Base-by-base conservation (phyloP, 23 red algal genomes). In the Chondrus crispus region DNA sequence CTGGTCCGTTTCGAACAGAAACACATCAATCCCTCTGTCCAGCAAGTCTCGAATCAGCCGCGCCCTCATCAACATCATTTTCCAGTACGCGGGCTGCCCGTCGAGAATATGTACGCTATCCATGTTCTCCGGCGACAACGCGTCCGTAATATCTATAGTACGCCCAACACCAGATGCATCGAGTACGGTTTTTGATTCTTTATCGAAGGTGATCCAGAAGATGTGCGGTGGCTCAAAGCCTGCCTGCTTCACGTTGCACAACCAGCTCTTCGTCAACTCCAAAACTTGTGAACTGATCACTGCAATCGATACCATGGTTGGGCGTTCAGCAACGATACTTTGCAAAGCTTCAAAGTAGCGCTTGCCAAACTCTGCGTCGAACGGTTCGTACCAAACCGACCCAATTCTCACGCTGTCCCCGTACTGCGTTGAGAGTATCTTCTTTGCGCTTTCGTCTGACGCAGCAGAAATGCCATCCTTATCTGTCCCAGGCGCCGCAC, bases 1-100 rank as follows among this genome's bases (percentile, higher is more conserved):
- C 45, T 84, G 80, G 68, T 95, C 93, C 5, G 86, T 89, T 50
- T 95, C 93, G 68, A 95, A 89, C 28, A 87, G 68, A 81, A 95
- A 90, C 62, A 90, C 79, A 54, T 84, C 86, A 84, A 95, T 74
- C 49, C 93, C 93, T 41, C 68, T 58, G 32, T 88, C 78, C 33
- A 95, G 80, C 38, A 95, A 40, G 35, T 95, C 93, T 38, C 84
- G 43, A 30, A 95, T 90, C 13, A 95, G 85, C 12, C 83, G 85
- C 70, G 93, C 85, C 38, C 93, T 83, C 78, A 76, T 81, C 14
- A 95, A 68, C 93, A 95, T 95, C 44, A 95, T 54, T 68, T 70
- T 81, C 86, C 84, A 89, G n/a, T 95, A 95, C 2, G 76, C 84
- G 2, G 80, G 93, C 57, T 78, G 68, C 8, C 85, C 84, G 72